Conservation (phyloP, 441 rosid genomes). For the Erysimum cheiri region DNA sequence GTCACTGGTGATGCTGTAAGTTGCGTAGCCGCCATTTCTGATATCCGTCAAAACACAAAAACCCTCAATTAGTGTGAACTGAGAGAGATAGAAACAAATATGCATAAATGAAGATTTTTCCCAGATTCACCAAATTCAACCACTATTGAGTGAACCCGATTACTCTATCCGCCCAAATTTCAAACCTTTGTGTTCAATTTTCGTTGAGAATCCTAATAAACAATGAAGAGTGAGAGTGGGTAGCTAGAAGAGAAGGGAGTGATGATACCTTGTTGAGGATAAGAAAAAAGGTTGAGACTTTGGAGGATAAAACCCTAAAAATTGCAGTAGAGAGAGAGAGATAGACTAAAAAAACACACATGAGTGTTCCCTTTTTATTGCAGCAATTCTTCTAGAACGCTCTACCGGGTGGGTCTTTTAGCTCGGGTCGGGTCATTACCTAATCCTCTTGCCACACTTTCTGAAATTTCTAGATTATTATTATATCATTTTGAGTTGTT, state of each 20-base stretch:
- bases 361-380: constrained; percentile 27
- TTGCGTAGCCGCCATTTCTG: constrained; percentile 80
- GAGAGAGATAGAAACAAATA: background rate
- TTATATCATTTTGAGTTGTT: background rate
- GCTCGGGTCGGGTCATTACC: constrained; percentile 31
- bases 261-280: constrained; percentile 39
- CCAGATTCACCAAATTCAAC: constrained; percentile 4
- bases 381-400: constrained; percentile 34
- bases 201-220: constrained; percentile 1
- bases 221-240: constrained; percentile 3
- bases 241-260: constrained; percentile 19
- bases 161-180: constrained; percentile 24
- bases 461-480: constrained; percentile 9
- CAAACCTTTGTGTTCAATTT: constrained; percentile 15
- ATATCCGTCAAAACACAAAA: constrained; percentile 30
- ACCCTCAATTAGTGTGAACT: constrained; percentile 8
- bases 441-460: constrained; percentile 22
- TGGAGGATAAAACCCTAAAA: constrained; percentile 45
- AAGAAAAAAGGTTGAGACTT: constrained; percentile 31
- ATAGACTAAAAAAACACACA: constrained; percentile 8
- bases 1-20: constrained; percentile 72
- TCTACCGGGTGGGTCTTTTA: constrained; percentile 36
- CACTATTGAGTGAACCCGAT: background rate
- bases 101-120: background rate
- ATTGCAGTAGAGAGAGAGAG: constrained; percentile 15